Conservation (phyloP, 352 stramenopile species). For the Hyaloperonospora brassicae region DNA sequence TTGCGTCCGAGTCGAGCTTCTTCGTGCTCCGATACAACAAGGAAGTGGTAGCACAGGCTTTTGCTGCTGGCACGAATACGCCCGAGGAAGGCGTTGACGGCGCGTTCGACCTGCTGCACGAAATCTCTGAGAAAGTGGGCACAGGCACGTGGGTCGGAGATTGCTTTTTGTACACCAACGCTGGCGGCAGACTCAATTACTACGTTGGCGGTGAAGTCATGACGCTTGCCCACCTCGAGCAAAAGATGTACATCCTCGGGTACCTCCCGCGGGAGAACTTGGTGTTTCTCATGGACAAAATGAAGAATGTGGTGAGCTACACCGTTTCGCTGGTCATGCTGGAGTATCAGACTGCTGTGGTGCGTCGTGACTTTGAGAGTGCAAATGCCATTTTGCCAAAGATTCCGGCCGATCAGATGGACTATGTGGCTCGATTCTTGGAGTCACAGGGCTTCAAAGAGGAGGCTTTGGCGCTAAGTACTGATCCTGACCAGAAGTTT, state of each 20-base stretch:
- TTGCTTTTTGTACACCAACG: conserved; percentile 99
- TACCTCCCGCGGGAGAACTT: conserved; percentile 98
- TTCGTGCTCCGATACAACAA: conserved; percentile 96
- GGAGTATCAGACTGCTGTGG: conserved; percentile 98
- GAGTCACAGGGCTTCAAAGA: conserved; percentile 99
- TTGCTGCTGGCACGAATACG: conserved; percentile 82
- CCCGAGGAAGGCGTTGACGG: conserved; percentile 94
- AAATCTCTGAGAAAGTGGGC: conserved; percentile 93
- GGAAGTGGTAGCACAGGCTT: conserved; percentile 78
- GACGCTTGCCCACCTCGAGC: conserved; percentile 93
- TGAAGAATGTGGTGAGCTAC: conserved; percentile 89
- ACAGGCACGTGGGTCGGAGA: conserved; percentile 98
- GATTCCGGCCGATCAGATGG: conserved; percentile 88
- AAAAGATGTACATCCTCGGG: conserved; percentile 96
- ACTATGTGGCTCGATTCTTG: conserved; percentile 89
- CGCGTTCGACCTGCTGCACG: conserved; percentile 96
- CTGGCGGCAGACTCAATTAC: conserved; percentile 93
- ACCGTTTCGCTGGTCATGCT: conserved; percentile 92
- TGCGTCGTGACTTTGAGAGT: conserved; percentile 95
- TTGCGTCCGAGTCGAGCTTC: conserved; percentile 92
- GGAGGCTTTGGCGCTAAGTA: conserved; percentile 90
- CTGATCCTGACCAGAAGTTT: conserved; percentile 96
- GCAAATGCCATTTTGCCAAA: conserved; percentile 94
- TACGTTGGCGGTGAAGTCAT: conserved; percentile 99
- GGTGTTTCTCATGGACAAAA: conserved; percentile 98